These are phyloP conservation scores for Nigrograna mackinnonii DNA, from an alignment of 2,329 filamentous ascomycete genomes.

Conservation along the genomic window DNA sequence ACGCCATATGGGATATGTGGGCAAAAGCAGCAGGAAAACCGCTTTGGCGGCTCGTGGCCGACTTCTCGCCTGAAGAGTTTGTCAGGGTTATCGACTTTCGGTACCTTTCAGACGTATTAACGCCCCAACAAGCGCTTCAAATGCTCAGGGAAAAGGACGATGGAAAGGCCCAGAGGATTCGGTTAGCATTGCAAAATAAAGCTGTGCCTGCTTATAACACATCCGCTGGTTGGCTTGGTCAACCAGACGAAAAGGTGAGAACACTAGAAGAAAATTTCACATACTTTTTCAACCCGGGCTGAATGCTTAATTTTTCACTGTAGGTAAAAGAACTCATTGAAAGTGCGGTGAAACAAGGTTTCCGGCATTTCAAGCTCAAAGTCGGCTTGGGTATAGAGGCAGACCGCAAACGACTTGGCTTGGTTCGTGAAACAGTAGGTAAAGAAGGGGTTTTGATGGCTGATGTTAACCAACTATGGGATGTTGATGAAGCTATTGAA, in stretches of 20 bases:
- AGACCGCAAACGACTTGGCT: constrained; percentile 70
- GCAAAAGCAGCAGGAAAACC: constrained; percentile 84
- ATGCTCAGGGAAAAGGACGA: constrained; percentile 68
- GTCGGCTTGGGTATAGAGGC: constrained; percentile 75
- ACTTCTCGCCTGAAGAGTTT: constrained; percentile 87
- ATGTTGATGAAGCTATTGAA: constrained; percentile 82
- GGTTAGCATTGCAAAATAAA: constrained; percentile 71
- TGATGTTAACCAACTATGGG: constrained; percentile 92
- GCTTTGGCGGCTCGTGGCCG: constrained; percentile 86
- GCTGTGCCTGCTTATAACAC: constrained; percentile 93
- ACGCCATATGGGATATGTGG: constrained; percentile 96
- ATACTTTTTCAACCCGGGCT: too few relatives aligned
- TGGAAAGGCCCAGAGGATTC: constrained; percentile 71
- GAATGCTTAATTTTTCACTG: too few relatives aligned
- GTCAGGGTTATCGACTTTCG: constrained; percentile 90
- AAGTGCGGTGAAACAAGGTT: constrained; percentile 76
- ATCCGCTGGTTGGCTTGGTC: constrained; percentile 88
- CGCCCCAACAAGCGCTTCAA: constrained; percentile 77
- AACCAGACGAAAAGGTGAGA: constrained; percentile 86
- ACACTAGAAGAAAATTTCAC: constrained; percentile 70
- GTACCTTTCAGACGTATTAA: constrained; percentile 93
- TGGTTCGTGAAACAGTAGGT: constrained; percentile 79
- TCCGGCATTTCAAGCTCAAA: constrained; percentile 89
- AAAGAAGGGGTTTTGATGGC: constrained; percentile 86
- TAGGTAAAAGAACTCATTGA: too few relatives aligned